Base-by-base conservation (phyloP, 1,284 basidiomycete species). In the Naganishia sp. region DNA sequence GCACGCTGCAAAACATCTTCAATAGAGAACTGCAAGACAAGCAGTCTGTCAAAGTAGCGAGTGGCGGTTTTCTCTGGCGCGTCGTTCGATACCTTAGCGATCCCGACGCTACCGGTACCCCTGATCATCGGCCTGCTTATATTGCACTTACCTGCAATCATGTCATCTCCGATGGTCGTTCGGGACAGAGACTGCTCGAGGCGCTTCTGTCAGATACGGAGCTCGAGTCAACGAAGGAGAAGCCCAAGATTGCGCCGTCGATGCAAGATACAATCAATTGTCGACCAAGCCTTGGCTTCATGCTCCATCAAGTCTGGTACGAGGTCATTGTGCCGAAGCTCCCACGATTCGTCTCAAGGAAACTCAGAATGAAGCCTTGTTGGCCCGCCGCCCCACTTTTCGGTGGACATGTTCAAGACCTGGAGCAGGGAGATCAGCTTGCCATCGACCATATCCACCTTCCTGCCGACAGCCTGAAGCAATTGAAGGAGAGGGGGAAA, bases 251-350 rank as follows among this genome's bases (percentile, higher is more conserved):
- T 16, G 31, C 46, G 2, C 57, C 46, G 13, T 60, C 57, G 18
- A 13, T 60, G 18, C 33, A 39, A 25, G 33, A 28, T 4, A 60
- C 57, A 1, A 21, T 60, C 46, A 33, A 60, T 33, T 50, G 57
- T 50, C 48, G 33, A 5, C 57, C 57, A 11, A 50, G 46, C 36
- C 46, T 50, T 7, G 6, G 21, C 9, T 50, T 39, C 11, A 25
- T 77, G 0, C 57, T 75, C 0, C 73, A 73, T 9, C 59, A 75
- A 44, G 66, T 74, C 6, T 73, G 69, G 45, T 69, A 70, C 36
- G 72, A 73, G 53, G 64, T 76, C 10, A 18, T 78, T 33, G 53
- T 77, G 18, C 74, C 75, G 2, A 68, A 64, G n/a, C 55, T 77
- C 6, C 77, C 77, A 0, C 2, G 33, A 1, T 74, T 72, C 44